Conservation (phyloP, 2,329 filamentous ascomycete genomes). For the Ophiostoma sp. region DNA sequence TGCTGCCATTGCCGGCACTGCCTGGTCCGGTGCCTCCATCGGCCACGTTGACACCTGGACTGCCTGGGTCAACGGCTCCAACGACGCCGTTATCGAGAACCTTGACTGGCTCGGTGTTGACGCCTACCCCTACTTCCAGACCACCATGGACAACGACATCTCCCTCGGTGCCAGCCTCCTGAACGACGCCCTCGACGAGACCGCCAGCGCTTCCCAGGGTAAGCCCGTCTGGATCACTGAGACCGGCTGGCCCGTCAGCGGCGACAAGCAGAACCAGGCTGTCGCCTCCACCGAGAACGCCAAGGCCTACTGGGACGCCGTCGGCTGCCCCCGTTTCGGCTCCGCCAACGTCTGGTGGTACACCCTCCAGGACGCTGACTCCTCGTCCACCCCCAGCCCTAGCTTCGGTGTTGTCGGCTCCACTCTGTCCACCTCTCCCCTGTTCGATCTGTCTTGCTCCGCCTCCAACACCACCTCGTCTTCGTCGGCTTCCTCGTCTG, state of each 20-base stretch:
- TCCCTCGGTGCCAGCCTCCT: constrained; percentile 61
- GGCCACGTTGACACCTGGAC: constrained; percentile 92
- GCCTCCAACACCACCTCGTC: constrained; percentile 28
- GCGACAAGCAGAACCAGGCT: constrained; percentile 55
- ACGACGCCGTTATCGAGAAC: constrained; percentile 62
- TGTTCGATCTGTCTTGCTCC: constrained; percentile 59
- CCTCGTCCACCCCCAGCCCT: constrained; percentile 56
- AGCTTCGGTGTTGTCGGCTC: constrained; percentile 65
- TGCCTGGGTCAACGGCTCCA: constrained; percentile 66
- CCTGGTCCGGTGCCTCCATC: constrained; percentile 51
- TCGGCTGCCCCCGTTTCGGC: constrained; percentile 66
- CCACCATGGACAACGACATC: constrained; percentile 60
- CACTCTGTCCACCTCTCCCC: constrained; percentile 47
- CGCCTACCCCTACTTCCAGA: constrained; percentile 80
- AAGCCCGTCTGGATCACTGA: constrained; percentile 83
- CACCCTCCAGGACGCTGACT: constrained; percentile 62
- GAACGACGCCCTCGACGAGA: constrained; percentile 57
- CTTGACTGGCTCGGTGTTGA: constrained; percentile 79
- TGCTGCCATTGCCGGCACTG: constrained; percentile 56
- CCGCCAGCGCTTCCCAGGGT: constrained; percentile 51
- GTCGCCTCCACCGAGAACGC: constrained; percentile 63
- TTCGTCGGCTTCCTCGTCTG: constrained; percentile 18
- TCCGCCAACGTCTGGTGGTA: constrained; percentile 69
- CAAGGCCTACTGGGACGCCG: constrained; percentile 71
- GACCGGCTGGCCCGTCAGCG: constrained; percentile 78